Evolutionary conservation across 2,329 filamentous ascomycete genomes (phyloP).

Genomic region (Ophiostoma ulmi): DNA sequence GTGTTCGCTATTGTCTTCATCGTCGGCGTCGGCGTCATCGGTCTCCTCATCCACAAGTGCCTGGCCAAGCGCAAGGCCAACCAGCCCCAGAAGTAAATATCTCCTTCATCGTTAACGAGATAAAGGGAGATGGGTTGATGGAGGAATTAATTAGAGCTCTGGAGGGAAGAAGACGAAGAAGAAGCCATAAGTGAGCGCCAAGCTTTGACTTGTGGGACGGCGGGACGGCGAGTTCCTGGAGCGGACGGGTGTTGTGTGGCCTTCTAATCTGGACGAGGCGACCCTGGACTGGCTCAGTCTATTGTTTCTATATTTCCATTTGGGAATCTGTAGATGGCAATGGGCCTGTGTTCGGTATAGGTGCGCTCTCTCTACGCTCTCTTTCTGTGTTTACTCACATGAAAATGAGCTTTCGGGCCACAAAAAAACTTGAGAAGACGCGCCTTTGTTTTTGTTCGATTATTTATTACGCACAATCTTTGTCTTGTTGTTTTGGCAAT

Average conservation of each 20-base stretch:
- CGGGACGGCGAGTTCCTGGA: neutral
- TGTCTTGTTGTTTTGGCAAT: neutral
- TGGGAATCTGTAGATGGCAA: neutral
- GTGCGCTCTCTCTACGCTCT: constrained; percentile 19
- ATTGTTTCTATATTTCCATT: neutral
- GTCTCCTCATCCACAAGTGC: constrained; percentile 43
- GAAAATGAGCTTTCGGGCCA: constrained; percentile 18
- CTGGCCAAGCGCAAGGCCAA: constrained; percentile 32
- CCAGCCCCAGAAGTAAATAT: constrained; percentile 25
- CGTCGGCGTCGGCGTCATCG: constrained; percentile 46
- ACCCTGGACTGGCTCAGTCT: neutral
- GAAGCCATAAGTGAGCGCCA: neutral
- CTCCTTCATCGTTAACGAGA: neutral
- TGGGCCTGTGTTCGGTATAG: neutral
- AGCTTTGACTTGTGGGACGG: neutral
- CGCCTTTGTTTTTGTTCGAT: constrained; percentile 8
- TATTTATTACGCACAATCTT: neutral
- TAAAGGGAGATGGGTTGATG: neutral
- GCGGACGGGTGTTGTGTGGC: constrained; percentile 24
- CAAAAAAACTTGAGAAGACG: constrained; percentile 17
- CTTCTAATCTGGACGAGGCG: constrained; percentile 23
- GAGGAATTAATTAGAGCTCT: neutral
- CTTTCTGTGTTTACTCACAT: neutral
- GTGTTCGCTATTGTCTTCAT: constrained; percentile 58
- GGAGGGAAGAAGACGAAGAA: neutral